phyloP scores from a whole-genome alignment of 73 alveolate species.

The Effrenium voratum region DNA sequence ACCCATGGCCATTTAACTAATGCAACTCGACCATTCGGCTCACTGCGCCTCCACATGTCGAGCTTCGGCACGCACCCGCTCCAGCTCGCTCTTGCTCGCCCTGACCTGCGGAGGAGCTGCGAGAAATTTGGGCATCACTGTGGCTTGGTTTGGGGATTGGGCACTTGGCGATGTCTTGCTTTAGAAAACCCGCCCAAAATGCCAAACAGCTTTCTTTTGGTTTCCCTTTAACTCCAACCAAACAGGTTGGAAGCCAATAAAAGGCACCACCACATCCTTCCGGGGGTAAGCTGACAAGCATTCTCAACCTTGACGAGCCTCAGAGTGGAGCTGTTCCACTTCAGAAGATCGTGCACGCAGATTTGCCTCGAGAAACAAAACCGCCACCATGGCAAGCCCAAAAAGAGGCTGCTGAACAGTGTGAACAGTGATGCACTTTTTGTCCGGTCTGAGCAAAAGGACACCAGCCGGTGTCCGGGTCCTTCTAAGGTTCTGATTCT shows the following conservation, averaged over 20 bases:
- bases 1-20: too few species aligned
- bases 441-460: neutral
- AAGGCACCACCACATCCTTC: neutral
- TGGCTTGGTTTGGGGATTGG: too few species aligned
- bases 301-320: neutral
- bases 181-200: too few species aligned
- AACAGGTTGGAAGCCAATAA: neutral
- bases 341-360: slow-evolving; percentile 55
- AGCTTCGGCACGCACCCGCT: slow-evolving; percentile 48
- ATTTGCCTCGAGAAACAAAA: slow-evolving; percentile 1
- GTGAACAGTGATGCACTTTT: neutral
- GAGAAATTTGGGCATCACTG: neutral
- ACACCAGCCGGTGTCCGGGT: too few species aligned
- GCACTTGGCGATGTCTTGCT: too few species aligned
- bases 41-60: slow-evolving; percentile 70
- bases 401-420: neutral
- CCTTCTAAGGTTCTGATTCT: too few species aligned
- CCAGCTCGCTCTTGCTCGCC: slow-evolving; percentile 40
- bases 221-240: too few species aligned
- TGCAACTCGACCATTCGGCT: too few species aligned
- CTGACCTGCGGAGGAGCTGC: neutral
- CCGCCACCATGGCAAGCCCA: too few species aligned
- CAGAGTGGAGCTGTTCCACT: slow-evolving; percentile 69
- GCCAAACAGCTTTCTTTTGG: too few species aligned
- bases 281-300: too few species aligned